Evolutionary conservation across 352 stramenopile species (phyloP).

Genomic region (Plasmopara viticola): DNA sequence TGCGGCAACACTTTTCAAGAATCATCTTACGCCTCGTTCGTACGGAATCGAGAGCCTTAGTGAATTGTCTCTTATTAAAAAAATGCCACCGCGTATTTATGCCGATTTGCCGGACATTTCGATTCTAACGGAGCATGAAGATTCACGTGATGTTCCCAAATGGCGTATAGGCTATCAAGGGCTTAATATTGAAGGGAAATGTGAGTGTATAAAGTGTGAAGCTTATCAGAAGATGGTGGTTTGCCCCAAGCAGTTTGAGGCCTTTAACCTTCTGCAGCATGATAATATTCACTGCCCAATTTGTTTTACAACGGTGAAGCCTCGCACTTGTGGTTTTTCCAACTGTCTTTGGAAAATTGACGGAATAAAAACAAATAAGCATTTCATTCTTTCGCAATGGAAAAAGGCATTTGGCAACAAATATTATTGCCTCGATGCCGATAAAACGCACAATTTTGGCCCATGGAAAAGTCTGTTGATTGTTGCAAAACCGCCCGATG

Average conservation of each 20-base stretch:
- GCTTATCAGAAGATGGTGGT: constrained; percentile 22
- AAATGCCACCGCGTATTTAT: constrained; percentile 2
- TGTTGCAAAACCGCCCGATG: constrained; percentile 4
- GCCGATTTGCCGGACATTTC: constrained; percentile 5
- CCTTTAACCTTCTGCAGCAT: constrained; percentile 20
- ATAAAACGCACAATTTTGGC: constrained; percentile 11
- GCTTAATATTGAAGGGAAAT: constrained; percentile 31
- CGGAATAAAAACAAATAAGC: constrained; percentile 1
- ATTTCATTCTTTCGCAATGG: constrained; percentile 20
- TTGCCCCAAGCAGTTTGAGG: constrained; percentile 7
- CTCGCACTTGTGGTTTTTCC: constrained; percentile 27
- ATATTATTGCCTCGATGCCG: constrained; percentile 21
- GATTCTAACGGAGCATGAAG: background rate
- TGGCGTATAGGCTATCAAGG: constrained; percentile 14
- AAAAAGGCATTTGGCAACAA: constrained; percentile 5
- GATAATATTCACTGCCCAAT: constrained; percentile 15
- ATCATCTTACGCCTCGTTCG: background rate
- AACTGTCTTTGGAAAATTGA: constrained; percentile 32
- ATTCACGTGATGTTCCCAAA: background rate
- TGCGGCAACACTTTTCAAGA: constrained; percentile 6
- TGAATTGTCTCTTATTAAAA: constrained; percentile 1
- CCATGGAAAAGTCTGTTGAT: constrained; percentile 22
- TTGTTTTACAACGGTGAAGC: constrained; percentile 11
- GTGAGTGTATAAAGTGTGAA: constrained; percentile 5
- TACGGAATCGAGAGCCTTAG: constrained; percentile 6